Percentiles rank a stretch among this genome's conserved stretches.
Conservation (phyloP, 345 rosid genomes). For the Corchorus capsularis region DNA sequence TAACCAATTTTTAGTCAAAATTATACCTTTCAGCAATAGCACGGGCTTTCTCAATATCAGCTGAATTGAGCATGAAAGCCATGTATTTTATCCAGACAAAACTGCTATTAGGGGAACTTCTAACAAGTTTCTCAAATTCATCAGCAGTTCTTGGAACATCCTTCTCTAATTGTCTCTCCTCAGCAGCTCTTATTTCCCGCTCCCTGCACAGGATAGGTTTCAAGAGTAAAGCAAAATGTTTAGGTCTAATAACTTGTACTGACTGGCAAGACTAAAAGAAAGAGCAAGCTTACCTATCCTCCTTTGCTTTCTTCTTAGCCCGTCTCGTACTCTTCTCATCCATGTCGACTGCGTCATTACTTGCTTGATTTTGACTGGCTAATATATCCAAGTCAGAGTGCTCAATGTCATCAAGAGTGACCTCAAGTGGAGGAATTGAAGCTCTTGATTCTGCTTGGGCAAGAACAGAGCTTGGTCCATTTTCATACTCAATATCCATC, state of each 20-base stretch:
- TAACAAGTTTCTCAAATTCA: constrained; percentile 87
- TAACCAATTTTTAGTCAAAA: constrained; percentile 2
- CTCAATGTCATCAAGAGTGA: constrained; percentile 71
- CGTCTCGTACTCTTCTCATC: constrained; percentile 54
- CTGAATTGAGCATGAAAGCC: constrained; percentile 79
- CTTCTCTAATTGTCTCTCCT: constrained; percentile 79
- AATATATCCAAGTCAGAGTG: constrained; percentile 37
- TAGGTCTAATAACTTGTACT: background rate
- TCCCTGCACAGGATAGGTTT: constrained; percentile 57
- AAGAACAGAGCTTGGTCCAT: constrained; percentile 48
- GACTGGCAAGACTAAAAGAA: constrained; percentile 11
- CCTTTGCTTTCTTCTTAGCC: constrained; percentile 66
- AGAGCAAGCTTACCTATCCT: constrained; percentile 50
- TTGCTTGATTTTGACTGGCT: constrained; percentile 38
- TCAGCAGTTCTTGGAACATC: constrained; percentile 82
- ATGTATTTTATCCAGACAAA: constrained; percentile 91
- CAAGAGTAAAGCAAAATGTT: constrained; percentile 10
- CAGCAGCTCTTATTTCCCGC: constrained; percentile 83
- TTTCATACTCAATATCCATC: constrained; percentile 41
- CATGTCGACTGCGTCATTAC: constrained; percentile 26
- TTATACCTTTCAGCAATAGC: constrained; percentile 86
- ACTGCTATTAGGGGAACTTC: constrained; percentile 94
- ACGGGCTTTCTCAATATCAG: constrained; percentile 89
- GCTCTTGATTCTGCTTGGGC: constrained; percentile 74
- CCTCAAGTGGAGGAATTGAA: constrained; percentile 80